Evolutionary conservation across 164 flowering plant genomes (phyloP).

Genomic region (Nymphaea colorata): DNA sequence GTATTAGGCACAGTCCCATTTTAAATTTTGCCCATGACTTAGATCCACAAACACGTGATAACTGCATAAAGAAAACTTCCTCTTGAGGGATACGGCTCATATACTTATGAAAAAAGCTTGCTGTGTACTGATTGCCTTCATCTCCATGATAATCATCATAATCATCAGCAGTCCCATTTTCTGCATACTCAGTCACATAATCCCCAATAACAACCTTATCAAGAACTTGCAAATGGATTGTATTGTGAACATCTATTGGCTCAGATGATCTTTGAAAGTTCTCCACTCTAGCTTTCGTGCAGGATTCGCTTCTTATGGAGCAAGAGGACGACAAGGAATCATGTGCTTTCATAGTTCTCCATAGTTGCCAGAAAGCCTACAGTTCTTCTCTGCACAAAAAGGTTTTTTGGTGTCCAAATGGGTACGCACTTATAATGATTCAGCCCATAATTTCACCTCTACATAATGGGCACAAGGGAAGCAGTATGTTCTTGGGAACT

Average conservation of each 20-base stretch:
- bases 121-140: conserved; percentile 94
- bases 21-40: background rate
- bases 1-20: background rate
- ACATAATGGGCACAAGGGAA: conserved; percentile 79
- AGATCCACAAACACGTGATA: background rate
- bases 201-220: conserved; percentile 90
- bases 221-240: conserved; percentile 85
- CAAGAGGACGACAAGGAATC: conserved; percentile 64
- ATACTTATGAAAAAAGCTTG: conserved; percentile 63
- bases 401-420: conserved; percentile 56
- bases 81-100: conserved; percentile 19
- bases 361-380: conserved; percentile 52
- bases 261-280: conserved; percentile 94
- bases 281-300: conserved; percentile 86
- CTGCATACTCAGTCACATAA: conserved; percentile 93
- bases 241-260: conserved; percentile 83
- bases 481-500: background rate
- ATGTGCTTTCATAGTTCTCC: conserved; percentile 68
- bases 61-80: background rate
- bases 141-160: conserved; percentile 78
- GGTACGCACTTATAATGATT: conserved; percentile 51
- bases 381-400: conserved; percentile 62
- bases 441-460: conserved; percentile 96
- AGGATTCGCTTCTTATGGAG: conserved; percentile 90
- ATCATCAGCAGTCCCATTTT: conserved; percentile 66